A percentile compares a stretch with the other conserved stretches of the same genome.
These are phyloP conservation scores for Cryptosporidium muris DNA, from an alignment of 169 alveolate genomes.

Conservation along the genomic window DNA sequence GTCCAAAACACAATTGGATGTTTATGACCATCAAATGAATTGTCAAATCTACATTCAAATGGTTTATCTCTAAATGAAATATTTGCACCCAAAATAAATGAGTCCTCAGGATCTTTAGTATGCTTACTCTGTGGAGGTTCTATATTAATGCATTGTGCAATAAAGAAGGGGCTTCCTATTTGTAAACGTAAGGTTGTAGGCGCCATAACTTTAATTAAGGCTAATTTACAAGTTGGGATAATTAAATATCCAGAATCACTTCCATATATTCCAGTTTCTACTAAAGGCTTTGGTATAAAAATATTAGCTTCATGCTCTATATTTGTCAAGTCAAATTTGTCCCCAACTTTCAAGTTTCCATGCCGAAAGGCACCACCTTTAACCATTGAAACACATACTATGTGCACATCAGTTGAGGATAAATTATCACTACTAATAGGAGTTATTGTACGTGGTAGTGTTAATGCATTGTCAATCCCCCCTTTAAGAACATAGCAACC, in stretches of 20 bases:
- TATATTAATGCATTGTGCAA: no score
- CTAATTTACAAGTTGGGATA: constrained; percentile 37
- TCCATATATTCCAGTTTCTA: constrained; percentile 37
- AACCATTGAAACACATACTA: constrained; percentile 52
- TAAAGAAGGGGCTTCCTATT: no score
- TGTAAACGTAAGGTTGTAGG: not conserved
- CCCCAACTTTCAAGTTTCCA: not conserved
- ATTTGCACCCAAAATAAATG: constrained; percentile 21
- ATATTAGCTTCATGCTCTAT: constrained; percentile 14
- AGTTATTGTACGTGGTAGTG: constrained; percentile 27
- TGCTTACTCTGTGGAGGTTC: no score
- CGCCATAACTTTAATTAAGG: not conserved
- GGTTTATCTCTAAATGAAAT: constrained; percentile 55
- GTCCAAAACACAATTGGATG: constrained; percentile 39
- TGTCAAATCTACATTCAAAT: constrained; percentile 63
- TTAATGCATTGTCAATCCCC: not conserved
- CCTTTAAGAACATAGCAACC: constrained; percentile 50
- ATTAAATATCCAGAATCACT: constrained; percentile 32
- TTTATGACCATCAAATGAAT: constrained; percentile 30
- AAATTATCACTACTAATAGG: constrained; percentile 11
- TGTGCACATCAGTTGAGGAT: constrained; percentile 8
- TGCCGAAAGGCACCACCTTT: constrained; percentile 29
- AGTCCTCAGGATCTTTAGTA: not conserved
- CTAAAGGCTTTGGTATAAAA: constrained; percentile 17
- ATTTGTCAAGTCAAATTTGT: constrained; percentile 15